phyloP scores from a whole-genome alignment of 345 rosid genomes.

The Combretum micranthum region DNA sequence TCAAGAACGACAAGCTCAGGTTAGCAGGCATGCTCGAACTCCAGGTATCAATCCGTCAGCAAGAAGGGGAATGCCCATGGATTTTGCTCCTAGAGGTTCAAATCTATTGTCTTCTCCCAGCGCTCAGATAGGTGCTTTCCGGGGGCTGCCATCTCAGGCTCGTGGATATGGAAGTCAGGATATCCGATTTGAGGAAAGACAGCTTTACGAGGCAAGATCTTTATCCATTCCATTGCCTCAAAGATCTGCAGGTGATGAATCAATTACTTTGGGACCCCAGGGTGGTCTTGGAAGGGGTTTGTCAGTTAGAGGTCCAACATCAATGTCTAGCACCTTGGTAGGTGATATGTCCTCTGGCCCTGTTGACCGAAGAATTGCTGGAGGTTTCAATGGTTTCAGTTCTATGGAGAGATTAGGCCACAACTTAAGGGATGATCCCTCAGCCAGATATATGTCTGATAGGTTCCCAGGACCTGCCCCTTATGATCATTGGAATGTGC shows the following conservation, averaged over 20 bases:
- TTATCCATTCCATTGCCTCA: constrained; percentile 72
- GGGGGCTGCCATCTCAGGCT: constrained; percentile 51
- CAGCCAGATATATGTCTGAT: constrained; percentile 38
- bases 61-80: constrained; percentile 58
- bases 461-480: constrained; percentile 40
- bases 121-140: constrained; percentile 63
- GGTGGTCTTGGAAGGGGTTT: constrained; percentile 96
- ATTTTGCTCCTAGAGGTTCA: constrained; percentile 68
- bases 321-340: constrained; percentile 22
- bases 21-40: constrained; percentile 64
- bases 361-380: constrained; percentile 54
- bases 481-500: constrained; percentile 40
- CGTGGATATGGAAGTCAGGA: constrained; percentile 70
- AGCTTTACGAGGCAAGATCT: constrained; percentile 58
- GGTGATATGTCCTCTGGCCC: constrained; percentile 40
- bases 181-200: constrained; percentile 68
- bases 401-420: constrained; percentile 31
- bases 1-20: constrained; percentile 83
- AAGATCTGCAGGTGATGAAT: constrained; percentile 58
- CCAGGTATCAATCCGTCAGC: constrained; percentile 47
- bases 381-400: constrained; percentile 55
- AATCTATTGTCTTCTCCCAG: constrained; percentile 56
- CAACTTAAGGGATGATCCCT: constrained; percentile 40
- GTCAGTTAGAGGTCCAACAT: constrained; percentile 61
- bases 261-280: constrained; percentile 90